phyloP scores from a whole-genome alignment of 2,329 filamentous ascomycete genomes.

The Dactylonectria macrodidyma region DNA sequence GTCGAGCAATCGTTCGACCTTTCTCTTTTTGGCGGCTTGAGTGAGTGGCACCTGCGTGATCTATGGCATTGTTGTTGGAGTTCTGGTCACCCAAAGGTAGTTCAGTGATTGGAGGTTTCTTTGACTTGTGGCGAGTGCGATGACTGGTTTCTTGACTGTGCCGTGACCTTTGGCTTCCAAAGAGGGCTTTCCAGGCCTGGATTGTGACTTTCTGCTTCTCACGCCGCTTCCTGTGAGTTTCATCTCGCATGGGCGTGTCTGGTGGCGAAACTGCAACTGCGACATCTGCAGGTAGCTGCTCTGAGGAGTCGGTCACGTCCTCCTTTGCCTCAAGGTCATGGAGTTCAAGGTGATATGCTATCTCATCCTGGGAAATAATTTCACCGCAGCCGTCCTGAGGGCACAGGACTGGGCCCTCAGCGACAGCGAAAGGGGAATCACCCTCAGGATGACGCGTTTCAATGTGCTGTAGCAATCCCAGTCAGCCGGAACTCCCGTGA shows the following conservation, averaged over 20 bases:
- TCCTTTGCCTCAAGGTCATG: constrained; percentile 45
- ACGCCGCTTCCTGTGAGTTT: constrained; percentile 28
- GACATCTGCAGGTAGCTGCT: constrained; percentile 28
- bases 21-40: constrained; percentile 16
- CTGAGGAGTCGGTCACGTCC: constrained; percentile 29
- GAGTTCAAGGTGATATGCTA: constrained; percentile 45
- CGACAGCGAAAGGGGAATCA: constrained; percentile 29
- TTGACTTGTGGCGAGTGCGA: constrained; percentile 44
- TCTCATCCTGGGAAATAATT: constrained; percentile 48
- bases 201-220: constrained; percentile 37
- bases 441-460: constrained; percentile 47
- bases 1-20: constrained; percentile 32
- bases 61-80: constrained; percentile 17
- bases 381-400: constrained; percentile 70
- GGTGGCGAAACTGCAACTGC: constrained; percentile 15
- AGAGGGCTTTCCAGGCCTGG: constrained; percentile 45
- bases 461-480: constrained; percentile 44
- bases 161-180: constrained; percentile 29
- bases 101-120: constrained; percentile 31
- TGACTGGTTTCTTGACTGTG: constrained; percentile 34
- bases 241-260: neutral
- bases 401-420: constrained; percentile 35
- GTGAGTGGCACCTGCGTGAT: constrained; percentile 15
- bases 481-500: constrained; percentile 30
- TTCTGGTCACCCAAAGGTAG: constrained; percentile 2